Conservation (phyloP, 1,284 basidiomycete genomes). For the Schizophyllum commune region DNA sequence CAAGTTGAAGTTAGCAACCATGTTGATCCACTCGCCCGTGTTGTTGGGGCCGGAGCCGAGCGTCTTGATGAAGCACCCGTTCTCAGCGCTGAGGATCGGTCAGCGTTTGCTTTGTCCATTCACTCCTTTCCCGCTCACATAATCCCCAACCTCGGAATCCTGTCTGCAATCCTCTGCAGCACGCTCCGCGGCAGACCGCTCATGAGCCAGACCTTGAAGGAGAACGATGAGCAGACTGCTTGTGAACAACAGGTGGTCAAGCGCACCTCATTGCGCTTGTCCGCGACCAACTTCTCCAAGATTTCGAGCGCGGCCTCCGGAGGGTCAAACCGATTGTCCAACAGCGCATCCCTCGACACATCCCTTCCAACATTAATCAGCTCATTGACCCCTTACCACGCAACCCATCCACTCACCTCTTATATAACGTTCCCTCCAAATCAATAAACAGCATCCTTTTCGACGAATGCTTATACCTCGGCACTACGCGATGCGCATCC, state of each 20-base stretch:
- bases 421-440: constrained; percentile 76
- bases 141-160: constrained; percentile 66
- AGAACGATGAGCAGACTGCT: not conserved
- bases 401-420: constrained; percentile 4
- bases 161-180: constrained; percentile 54
- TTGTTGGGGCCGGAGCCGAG: constrained; percentile 16
- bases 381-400: too few relatives aligned
- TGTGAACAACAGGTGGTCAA: constrained; percentile 24
- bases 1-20: constrained; percentile 72
- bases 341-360: constrained; percentile 27
- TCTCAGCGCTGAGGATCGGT: constrained; percentile 54
- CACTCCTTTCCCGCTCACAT: too few relatives aligned
- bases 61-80: constrained; percentile 68
- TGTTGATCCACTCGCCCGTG: constrained; percentile 58
- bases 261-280: constrained; percentile 74
- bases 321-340: not conserved
- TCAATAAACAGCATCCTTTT: constrained; percentile 70
- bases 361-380: constrained; percentile 18
- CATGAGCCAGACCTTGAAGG: constrained; percentile 20
- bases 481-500: constrained; percentile 44
- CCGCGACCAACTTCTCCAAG: constrained; percentile 54
- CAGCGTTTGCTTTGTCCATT: not conserved
- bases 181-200: constrained; percentile 66
- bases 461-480: constrained; percentile 53
- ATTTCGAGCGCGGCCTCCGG: constrained; percentile 49